These are phyloP conservation scores for Rubia tinctorum DNA, from an alignment of 305 asterid species.

Conservation along the genomic window DNA sequence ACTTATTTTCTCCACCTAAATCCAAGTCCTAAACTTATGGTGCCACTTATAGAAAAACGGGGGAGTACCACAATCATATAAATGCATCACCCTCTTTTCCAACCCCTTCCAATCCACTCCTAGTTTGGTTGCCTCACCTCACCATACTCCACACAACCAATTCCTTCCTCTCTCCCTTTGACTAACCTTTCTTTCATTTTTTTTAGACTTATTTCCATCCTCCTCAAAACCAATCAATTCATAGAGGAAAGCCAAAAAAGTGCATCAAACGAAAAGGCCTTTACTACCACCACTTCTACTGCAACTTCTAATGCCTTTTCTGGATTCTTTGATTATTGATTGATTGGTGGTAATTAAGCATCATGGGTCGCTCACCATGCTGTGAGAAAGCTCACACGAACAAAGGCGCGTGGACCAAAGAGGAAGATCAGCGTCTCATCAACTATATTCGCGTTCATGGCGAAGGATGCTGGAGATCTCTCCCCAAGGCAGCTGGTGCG, in stretches of 20 bases:
- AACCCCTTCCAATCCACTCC: neutral
- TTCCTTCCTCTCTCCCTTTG: neutral
- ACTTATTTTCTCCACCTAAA: too few species aligned
- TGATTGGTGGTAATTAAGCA: too few species aligned
- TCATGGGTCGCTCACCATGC: conserved; percentile 65
- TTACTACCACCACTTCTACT: neutral
- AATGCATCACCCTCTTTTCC: conserved; percentile 17
- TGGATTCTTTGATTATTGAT: neutral
- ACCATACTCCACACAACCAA: neutral
- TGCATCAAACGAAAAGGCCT: neutral
- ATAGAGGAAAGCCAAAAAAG: neutral
- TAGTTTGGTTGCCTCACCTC: neutral
- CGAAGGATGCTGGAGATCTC: conserved; percentile 64
- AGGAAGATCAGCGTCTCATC: conserved; percentile 55
- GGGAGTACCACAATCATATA: conserved; percentile 2
- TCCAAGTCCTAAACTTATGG: too few species aligned
- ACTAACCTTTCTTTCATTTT: neutral
- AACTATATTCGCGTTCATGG: conserved; percentile 48
- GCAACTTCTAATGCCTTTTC: neutral
- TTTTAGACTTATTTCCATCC: conserved; percentile 14
- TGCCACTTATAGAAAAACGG: too few species aligned
- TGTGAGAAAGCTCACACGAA: conserved; percentile 57
- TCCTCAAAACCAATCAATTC: neutral
- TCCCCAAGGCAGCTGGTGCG: conserved; percentile 63
- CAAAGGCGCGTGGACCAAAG: conserved; percentile 70